These are phyloP conservation scores for Saccharomycodes ludwigii DNA, from an alignment of 805 yeast species.

Conservation along the genomic window DNA sequence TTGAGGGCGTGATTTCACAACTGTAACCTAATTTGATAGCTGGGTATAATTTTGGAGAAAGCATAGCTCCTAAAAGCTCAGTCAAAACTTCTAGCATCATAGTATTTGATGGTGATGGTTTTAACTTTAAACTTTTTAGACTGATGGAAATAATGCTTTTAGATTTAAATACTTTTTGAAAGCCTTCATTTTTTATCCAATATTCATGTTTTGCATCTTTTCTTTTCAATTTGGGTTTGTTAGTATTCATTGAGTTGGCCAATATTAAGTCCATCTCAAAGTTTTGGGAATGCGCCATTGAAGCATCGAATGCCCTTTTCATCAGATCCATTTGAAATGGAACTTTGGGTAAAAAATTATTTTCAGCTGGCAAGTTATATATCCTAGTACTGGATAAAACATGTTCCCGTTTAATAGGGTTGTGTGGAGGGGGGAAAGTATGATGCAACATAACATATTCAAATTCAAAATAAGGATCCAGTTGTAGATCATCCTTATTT, in stretches of 20 bases:
- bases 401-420: too few relatives aligned
- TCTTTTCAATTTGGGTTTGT: slow-evolving; percentile 27
- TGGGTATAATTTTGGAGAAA: slow-evolving; percentile 36
- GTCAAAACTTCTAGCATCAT: slow-evolving; percentile 43
- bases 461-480: slow-evolving; percentile 35
- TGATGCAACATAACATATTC: slow-evolving; percentile 21
- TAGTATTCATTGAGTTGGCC: slow-evolving; percentile 15
- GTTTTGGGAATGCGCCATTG: slow-evolving; percentile 16
- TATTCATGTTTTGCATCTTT: slow-evolving; percentile 29
- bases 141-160: slow-evolving; percentile 36
- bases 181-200: slow-evolving; percentile 37
- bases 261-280: slow-evolving; percentile 25
- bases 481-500: neutral
- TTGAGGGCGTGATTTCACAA: slow-evolving; percentile 45
- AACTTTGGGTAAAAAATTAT: slow-evolving; percentile 26
- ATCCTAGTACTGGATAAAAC: too few relatives aligned
- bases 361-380: slow-evolving; percentile 15
- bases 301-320: slow-evolving; percentile 14
- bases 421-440: slow-evolving; percentile 3
- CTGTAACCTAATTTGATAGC: slow-evolving; percentile 42
- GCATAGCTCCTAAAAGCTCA: slow-evolving; percentile 30
- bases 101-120: slow-evolving; percentile 26
- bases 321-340: slow-evolving; percentile 20
- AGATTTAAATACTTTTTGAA: slow-evolving; percentile 14
- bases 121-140: slow-evolving; percentile 22